phyloP scores from a whole-genome alignment of 306 rosid genomes.

The Castanea sativa region DNA sequence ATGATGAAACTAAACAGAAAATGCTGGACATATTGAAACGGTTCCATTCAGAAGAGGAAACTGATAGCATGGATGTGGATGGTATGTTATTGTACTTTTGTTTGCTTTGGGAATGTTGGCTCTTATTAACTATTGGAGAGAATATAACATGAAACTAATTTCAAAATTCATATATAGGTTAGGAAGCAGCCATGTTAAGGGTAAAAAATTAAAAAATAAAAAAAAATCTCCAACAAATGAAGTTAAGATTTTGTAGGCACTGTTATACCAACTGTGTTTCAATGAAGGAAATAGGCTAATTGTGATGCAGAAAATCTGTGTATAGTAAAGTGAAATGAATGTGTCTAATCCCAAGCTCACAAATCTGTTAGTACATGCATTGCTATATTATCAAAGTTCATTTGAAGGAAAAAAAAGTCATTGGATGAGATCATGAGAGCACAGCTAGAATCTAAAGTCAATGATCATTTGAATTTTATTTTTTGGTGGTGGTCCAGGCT shows the following conservation, averaged over 20 bases:
- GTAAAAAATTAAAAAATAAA: not conserved
- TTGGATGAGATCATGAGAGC: not conserved
- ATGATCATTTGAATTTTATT: not conserved
- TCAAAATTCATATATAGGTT: not conserved
- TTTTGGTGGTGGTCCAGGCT: not conserved
- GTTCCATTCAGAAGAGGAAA: conserved; percentile 72
- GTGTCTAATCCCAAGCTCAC: not conserved
- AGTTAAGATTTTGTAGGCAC: not conserved
- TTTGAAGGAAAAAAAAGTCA: not conserved
- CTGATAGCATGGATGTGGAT: conserved; percentile 55
- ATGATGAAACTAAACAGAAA: conserved; percentile 62
- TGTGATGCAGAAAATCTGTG: not conserved
- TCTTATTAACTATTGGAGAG: not conserved
- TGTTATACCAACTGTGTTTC: not conserved
- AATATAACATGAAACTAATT: not conserved
- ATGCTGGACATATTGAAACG: conserved; percentile 77
- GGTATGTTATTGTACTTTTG: conserved; percentile 41
- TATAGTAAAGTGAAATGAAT: not conserved
- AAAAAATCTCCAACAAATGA: too few species aligned
- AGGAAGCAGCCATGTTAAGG: not conserved
- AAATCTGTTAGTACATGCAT: not conserved
- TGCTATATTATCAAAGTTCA: not conserved
- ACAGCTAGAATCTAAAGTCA: not conserved
- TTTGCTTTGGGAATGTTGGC: conserved; percentile 11
- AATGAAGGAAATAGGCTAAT: not conserved